Evolutionary conservation across 1,284 basidiomycete genomes (phyloP), one percentile per base, ranked within the genome.

Genomic region (Heterobasidion irregulare): DNA sequence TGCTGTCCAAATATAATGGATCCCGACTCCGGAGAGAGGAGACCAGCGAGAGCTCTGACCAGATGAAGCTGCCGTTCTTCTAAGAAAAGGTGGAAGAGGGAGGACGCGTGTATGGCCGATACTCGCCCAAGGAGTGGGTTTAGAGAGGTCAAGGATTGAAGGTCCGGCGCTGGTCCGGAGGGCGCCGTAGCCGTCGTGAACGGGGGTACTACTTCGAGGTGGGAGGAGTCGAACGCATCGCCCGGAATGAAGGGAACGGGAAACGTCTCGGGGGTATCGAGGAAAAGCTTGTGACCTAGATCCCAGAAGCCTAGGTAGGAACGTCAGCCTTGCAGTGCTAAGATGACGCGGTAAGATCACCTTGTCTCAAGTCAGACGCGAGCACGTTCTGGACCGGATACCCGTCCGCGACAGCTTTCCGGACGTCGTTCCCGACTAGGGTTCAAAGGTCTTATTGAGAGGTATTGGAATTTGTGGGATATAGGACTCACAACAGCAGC

Each of bases 31-130:
- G 68, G 60, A 15, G 66, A 66, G 19, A 72, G 67, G 5, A 77
- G 64, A 1, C 68, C 62, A 0, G 70, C 71, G 33, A 77, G 58
- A 8, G 60, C 64, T 10, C 61, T 61, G 3, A 72, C 76, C 2
- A 76, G 63, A 18, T 66, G 50, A 15, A 63, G 52, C 60, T 78
- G 75, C n/a, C 65, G 47, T 7, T 69, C 70, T 56, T 74, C 66
- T 26, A 63, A 57, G 63, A 78, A 78, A 6, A 77, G 65, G 57
- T 77, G 75, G 63, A 78, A 78, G 58, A 78, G 70, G 2, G 70
- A 63, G 9, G 72, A 71, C 8, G 70, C 66, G 58, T 74, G 72
- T 26, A 78, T 73, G 10, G 69, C 72, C 4, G 74, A 70, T n/a
- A 74, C 59, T 50, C 69, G 67, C 7, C 72, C 71, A 48, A 68